Evolutionary conservation across 1,284 basidiomycete genomes (phyloP).

Genomic region (Amylostereum areolatum): DNA sequence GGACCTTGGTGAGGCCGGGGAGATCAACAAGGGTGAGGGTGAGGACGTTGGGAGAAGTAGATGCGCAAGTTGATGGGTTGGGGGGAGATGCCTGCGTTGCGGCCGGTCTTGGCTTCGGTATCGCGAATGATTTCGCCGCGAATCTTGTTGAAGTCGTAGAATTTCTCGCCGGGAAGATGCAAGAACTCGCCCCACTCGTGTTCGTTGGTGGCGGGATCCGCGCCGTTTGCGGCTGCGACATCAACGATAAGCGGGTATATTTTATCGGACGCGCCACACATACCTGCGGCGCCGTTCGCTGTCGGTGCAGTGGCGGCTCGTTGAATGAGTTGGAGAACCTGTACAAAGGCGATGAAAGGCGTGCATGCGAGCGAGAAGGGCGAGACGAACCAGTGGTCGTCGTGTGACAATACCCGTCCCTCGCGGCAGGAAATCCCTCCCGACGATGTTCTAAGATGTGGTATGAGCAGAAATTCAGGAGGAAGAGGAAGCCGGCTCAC

Average conservation of each 20-base stretch:
- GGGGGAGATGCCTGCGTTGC: slow-evolving; percentile 95
- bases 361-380: slow-evolving; percentile 2
- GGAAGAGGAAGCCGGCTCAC: slow-evolving; percentile 31
- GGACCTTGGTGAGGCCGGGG: slow-evolving; percentile 94
- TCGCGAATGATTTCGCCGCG: slow-evolving; percentile 94
- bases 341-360: slow-evolving; percentile 1
- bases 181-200: slow-evolving; percentile 99
- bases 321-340: slow-evolving; percentile 95
- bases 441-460: slow-evolving; percentile 82
- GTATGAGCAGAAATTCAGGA: no score
- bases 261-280: slow-evolving; percentile 9
- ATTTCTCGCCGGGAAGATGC: slow-evolving; percentile 93
- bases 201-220: slow-evolving; percentile 71
- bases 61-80: slow-evolving; percentile 96
- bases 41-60: slow-evolving; percentile 93
- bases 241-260: neutral
- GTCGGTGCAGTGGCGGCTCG: slow-evolving; percentile 49
- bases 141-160: slow-evolving; percentile 96
- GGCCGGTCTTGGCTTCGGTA: slow-evolving; percentile 96
- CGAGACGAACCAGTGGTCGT: slow-evolving; percentile 71
- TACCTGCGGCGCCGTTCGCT: slow-evolving; percentile 41
- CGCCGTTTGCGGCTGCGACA: slow-evolving; percentile 1
- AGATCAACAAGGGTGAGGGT: slow-evolving; percentile 96
- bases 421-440: slow-evolving; percentile 94
- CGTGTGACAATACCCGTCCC: slow-evolving; percentile 97